Evolutionary conservation across 768 basidiomycete genomes (phyloP), one percentile per base, ranked within the genome.

Genomic region (Lactarius akahatsu): DNA sequence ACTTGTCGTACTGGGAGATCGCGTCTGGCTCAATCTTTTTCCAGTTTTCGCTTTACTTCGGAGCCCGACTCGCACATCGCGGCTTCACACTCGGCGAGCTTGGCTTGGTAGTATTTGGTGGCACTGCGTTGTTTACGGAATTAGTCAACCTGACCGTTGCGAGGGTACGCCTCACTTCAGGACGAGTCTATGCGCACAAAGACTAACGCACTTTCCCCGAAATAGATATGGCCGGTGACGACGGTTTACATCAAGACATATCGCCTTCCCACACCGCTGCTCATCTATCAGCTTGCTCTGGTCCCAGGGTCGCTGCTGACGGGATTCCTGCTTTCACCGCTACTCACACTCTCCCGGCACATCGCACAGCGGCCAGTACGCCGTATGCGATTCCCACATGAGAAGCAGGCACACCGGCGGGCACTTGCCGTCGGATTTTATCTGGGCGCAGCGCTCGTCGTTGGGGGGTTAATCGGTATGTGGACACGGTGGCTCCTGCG

Each of bases 41-140:
- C 75, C 97, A 98, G 74, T 90, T 95, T 73, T 86, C 93, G 59
- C 80, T 98, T 56, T 99, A 98, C 76, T 81, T 91, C 57, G 91
- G 91, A 50, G 82, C 97, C 50, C 85, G 97, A 28, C 82, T 99
- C 54, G 96, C 95, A 4, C 91, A 97, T 72, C 85, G 91, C n/a
- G 92, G 92, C 13, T 96, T 98, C 77, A 98, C 96, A 0, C 83
- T 99, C 1, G 97, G 97, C 38, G 97, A 99, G 75, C 83, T 98
- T 20, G 90, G 89, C 30, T 78, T 98, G 30, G 92, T 96, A 20
- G 90, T 89, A 54, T 92, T 93, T 70, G 94, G 94, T 50, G 94
- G 91, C 6, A 91, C 94, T 2, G 88, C 88, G 0, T 74, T 98
- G 28, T 89, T 87, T 71, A 88, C 94, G 80, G 96, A 98, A 75